Conservation (phyloP, 148 eudicot genomes). For the Arbutus unedo region DNA sequence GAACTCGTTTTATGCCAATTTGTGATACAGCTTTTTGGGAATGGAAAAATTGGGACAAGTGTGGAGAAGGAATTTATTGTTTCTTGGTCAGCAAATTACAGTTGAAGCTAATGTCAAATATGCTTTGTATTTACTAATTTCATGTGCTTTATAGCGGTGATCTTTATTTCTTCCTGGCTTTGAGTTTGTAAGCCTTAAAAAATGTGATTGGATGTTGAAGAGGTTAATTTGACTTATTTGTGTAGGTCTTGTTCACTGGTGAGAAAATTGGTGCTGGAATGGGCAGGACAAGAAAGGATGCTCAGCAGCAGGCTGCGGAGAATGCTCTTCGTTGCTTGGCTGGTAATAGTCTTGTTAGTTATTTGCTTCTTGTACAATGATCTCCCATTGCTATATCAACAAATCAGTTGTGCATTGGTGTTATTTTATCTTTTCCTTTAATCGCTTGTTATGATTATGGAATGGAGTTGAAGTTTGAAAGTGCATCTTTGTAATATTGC, state of each 20-base stretch:
- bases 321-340: conserved; percentile 84
- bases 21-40: neutral
- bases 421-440: neutral
- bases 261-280: conserved; percentile 90
- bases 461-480: neutral
- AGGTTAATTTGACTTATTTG: conserved; percentile 20
- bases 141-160: neutral
- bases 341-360: conserved; percentile 38
- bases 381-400: neutral
- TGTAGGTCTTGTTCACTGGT: conserved; percentile 82
- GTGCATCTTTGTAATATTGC: neutral
- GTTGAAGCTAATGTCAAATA: neutral
- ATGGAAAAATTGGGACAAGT: neutral
- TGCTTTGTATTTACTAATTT: neutral
- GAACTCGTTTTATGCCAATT: too few species aligned
- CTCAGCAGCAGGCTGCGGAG: conserved; percentile 96
- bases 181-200: neutral
- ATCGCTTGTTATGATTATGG: neutral
- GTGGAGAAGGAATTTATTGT: neutral
- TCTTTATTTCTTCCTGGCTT: neutral
- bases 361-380: neutral
- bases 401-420: neutral
- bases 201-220: neutral
- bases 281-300: conserved; percentile 96
- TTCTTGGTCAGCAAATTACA: neutral